Evolutionary conservation across 140 eudicot genomes (phyloP).

Genomic region (Bidens hawaiensis): DNA sequence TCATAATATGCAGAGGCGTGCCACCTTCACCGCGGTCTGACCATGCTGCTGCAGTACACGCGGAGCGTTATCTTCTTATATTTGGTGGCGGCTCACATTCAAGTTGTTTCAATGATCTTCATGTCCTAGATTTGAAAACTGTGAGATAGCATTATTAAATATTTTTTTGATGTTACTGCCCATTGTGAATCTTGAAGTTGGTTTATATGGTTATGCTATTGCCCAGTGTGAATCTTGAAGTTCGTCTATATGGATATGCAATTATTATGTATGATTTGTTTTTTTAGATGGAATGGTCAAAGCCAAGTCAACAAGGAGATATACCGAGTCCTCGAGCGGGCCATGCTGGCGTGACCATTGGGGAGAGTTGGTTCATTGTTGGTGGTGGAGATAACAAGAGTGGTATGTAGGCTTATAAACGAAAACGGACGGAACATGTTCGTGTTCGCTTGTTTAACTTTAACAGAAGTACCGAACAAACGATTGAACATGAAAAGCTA

Average conservation of each 20-base stretch:
- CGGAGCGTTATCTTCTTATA: constrained; percentile 87
- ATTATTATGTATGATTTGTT: background rate
- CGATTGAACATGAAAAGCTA: too few species aligned
- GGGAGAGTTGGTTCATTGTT: constrained; percentile 91
- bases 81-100: constrained; percentile 99
- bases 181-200: background rate
- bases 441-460: too few species aligned
- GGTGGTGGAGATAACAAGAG: constrained; percentile 95
- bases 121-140: constrained; percentile 91
- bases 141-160: constrained; percentile 42
- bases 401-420: too few species aligned
- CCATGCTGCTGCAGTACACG: constrained; percentile 98
- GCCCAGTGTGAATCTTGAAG: background rate
- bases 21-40: constrained; percentile 98
- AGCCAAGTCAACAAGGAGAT: constrained; percentile 92
- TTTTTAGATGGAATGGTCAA: constrained; percentile 95
- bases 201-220: background rate
- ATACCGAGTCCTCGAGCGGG: constrained; percentile 98
- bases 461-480: too few species aligned
- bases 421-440: too few species aligned
- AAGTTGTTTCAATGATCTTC: constrained; percentile 92
- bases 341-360: constrained; percentile 88
- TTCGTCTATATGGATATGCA: background rate
- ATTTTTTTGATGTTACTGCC: background rate
- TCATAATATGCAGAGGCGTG: constrained; percentile 70